Evolutionary conservation across 2,329 filamentous ascomycete species (phyloP).

Genomic region (Gnomoniopsis smithogilvyi): DNA sequence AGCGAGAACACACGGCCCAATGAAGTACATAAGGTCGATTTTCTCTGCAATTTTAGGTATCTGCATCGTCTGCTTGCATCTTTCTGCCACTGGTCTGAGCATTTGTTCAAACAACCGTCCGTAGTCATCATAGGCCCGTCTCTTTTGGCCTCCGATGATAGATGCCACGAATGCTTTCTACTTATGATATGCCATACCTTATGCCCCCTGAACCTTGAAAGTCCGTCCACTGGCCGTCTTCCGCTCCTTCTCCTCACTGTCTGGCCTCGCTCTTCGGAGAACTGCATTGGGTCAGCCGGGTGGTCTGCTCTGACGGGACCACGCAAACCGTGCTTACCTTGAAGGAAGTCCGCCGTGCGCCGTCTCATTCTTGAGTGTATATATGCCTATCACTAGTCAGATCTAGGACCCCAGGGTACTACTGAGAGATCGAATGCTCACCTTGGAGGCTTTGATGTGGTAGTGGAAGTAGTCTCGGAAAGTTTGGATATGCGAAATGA

Average conservation of each 20-base stretch:
- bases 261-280: constrained; percentile 90
- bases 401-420: constrained; percentile 9
- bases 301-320: constrained; percentile 24
- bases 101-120: neutral
- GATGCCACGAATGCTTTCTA: neutral
- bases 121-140: neutral
- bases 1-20: neutral
- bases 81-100: neutral
- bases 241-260: constrained; percentile 94
- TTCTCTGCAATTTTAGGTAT: neutral
- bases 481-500: constrained; percentile 98
- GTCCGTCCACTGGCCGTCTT: constrained; percentile 97
- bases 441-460: constrained; percentile 98
- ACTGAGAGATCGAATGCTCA: constrained; percentile 26
- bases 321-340: constrained; percentile 59
- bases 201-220: constrained; percentile 59
- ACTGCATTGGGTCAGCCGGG: constrained; percentile 49
- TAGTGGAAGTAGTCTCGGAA: constrained; percentile 99
- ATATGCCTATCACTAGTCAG: constrained; percentile 63
- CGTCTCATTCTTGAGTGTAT: constrained; percentile 98
- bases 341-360: constrained; percentile 95
- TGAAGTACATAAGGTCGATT: neutral
- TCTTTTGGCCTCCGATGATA: neutral
- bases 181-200: constrained; percentile 7
- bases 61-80: neutral